Conservation (phyloP, 495 filamentous ascomycete genomes). For the Daldinia bambusicola region DNA sequence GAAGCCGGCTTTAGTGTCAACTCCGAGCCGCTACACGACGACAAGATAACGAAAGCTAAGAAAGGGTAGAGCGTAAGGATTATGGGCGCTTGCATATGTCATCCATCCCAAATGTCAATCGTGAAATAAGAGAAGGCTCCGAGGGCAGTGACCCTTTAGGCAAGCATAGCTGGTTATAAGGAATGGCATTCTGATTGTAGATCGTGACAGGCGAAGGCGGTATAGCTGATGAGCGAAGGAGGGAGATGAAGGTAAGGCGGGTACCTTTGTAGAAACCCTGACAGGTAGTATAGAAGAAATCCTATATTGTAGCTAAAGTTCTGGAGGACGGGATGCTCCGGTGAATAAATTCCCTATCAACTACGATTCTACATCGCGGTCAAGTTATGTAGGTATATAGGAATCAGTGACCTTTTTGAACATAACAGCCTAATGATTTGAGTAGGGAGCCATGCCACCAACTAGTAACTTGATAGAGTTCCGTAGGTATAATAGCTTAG, state of each 20-base stretch:
- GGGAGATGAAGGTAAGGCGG: neutral
- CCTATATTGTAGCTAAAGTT: neutral
- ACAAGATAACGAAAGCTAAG: constrained; percentile 3
- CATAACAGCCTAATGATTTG: neutral
- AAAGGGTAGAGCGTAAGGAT: constrained; percentile 23
- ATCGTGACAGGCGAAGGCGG: neutral
- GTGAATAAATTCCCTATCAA: neutral
- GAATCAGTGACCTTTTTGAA: neutral
- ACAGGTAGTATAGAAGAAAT: neutral
- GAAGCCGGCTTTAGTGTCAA: neutral
- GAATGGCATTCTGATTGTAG: neutral
- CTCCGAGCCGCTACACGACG: neutral
- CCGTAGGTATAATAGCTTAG: neutral
- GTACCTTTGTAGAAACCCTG: neutral
- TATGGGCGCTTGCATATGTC: constrained; percentile 38
- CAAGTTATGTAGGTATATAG: neutral
- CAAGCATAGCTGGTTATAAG: neutral
- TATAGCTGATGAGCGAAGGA: neutral
- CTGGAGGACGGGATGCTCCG: neutral
- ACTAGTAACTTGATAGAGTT: neutral
- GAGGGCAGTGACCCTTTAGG: neutral
- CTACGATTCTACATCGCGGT: neutral
- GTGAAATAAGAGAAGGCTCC: constrained; percentile 23
- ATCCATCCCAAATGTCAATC: constrained; percentile 44
- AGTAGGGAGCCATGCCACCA: neutral